Evolutionary conservation across 768 basidiomycete genomes (phyloP).

Genomic region (Podaxis sp.): DNA sequence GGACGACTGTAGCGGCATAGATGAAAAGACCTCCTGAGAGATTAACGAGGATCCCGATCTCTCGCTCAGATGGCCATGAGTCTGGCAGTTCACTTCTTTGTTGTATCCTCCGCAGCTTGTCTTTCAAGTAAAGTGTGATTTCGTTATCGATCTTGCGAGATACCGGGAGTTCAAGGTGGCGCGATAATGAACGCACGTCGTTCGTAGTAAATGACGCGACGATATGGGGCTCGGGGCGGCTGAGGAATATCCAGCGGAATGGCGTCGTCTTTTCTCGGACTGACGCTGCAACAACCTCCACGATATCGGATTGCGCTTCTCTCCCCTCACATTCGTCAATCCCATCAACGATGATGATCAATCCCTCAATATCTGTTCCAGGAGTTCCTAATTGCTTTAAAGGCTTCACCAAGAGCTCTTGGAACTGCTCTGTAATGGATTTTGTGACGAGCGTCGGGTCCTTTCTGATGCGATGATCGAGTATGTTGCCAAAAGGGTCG

Average conservation of each 20-base stretch:
- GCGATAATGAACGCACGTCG: neutral
- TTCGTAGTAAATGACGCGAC: neutral
- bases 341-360: conserved; percentile 13
- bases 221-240: conserved; percentile 7
- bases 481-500: neutral
- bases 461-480: neutral
- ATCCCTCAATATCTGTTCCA: neutral
- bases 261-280: neutral
- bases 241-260: neutral
- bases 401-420: neutral
- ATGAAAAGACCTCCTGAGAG: conserved; percentile 9
- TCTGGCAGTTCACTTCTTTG: neutral
- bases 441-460: neutral
- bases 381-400: neutral
- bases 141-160: conserved; percentile 12
- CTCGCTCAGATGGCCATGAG: conserved; percentile 12
- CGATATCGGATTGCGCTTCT: neutral
- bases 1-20: conserved; percentile 7
- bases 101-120: conserved; percentile 1
- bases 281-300: neutral
- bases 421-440: neutral
- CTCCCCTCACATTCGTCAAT: conserved; percentile 14
- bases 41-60: neutral
- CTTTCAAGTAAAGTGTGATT: conserved; percentile 11
- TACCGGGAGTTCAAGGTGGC: conserved; percentile 7